Base-by-base conservation (phyloP, 257 asterid species). In the Solanum virginianum region DNA sequence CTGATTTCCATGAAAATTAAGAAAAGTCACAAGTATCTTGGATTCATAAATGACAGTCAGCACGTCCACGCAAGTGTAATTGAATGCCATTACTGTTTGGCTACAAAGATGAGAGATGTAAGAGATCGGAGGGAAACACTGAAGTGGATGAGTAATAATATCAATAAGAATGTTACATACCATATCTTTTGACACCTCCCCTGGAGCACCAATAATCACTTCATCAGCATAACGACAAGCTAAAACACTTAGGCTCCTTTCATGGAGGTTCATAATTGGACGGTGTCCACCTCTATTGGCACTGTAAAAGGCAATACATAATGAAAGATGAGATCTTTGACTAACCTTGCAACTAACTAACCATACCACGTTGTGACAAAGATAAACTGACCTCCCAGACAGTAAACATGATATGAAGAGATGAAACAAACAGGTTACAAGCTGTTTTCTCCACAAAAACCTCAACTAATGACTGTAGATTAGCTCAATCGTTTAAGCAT, bases 201-300 rank as follows among this genome's bases (percentile, higher is more conserved):
- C 81, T n/a, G 99, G 98, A 88, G 99, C 99, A 89, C 99, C 99
- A 74, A 97, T 97, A 63, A 97, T 97, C 49, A 97, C 99, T 90
- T 97, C 99, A 80, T 97, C 99, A 59, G 92, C 98, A 85, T 95
- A 95, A 60, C 94, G 96, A 85, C 99, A 97, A 81, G 99, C 99
- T 94, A 97, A 90, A 89, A 94, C 99, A 88, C 99, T 95, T 88
- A 97, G 90, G 93, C 98, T 97, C 92, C 99, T 93, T 90, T 97
- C 99, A 83, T 94, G 99, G 83, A 97, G 99, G 90, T 97, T 95
- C 99, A 97, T 97, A 45, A 97, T 97, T 75, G 99, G 99, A 74
- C 98, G 98, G 92, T 97, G 99, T 57, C 92, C 93, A 88, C 99
- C 99, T 90, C 98, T 92, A 87, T 91, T 91, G 81, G 91, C 87